Conservation (phyloP, 1,284 basidiomycete genomes). For the Dichomitus squalens region DNA sequence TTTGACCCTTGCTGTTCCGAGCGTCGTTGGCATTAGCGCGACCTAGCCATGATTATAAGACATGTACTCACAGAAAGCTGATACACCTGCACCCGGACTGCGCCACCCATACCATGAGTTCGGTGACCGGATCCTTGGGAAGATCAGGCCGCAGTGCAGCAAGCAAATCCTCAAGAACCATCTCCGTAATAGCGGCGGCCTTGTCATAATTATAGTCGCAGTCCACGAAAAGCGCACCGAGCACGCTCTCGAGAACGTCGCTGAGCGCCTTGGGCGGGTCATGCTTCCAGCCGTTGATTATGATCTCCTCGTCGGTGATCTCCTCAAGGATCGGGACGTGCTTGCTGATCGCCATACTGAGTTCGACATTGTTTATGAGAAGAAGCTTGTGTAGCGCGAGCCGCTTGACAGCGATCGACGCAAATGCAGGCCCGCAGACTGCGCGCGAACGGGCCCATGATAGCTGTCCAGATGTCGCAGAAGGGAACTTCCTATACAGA, state of each 20-base stretch:
- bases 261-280: conserved; percentile 82
- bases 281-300: conserved; percentile 73
- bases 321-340: conserved; percentile 61
- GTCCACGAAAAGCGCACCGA: conserved; percentile 86
- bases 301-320: conserved; percentile 59
- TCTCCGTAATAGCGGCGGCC: conserved; percentile 58
- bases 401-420: conserved; percentile 64
- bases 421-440: conserved; percentile 75
- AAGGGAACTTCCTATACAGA: conserved; percentile 68
- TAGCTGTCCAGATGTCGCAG: conserved; percentile 74
- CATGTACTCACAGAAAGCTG: conserved; percentile 44
- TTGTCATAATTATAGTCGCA: conserved; percentile 71
- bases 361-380: conserved; percentile 68
- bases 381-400: conserved; percentile 72
- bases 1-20: conserved; percentile 51
- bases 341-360: conserved; percentile 62
- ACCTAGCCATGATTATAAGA: not conserved
- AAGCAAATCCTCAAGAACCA: conserved; percentile 65
- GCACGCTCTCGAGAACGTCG: conserved; percentile 79
- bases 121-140: conserved; percentile 67
- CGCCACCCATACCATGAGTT: conserved; percentile 65
- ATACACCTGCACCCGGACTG: conserved; percentile 55
- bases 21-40: not conserved
- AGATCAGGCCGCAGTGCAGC: conserved; percentile 56
- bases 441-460: conserved; percentile 69